These are phyloP conservation scores for Coprinopsis cinerea DNA, from an alignment of 768 basidiomycete species.

Conservation along the genomic window DNA sequence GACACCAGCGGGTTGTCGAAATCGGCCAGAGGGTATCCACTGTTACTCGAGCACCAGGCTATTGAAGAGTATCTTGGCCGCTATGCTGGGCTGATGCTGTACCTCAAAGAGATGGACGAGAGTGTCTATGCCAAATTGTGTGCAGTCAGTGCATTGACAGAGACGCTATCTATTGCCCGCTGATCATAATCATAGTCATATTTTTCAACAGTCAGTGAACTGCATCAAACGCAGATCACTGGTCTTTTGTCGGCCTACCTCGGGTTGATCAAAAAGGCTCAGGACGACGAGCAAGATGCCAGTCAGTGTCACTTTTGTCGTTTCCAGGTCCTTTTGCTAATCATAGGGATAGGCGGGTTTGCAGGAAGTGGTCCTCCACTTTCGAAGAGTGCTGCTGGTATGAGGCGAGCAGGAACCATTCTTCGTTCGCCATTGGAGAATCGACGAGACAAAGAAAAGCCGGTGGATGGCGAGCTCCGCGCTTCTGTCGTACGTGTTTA, in stretches of 20 bases:
- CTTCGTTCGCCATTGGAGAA: constrained; percentile 73
- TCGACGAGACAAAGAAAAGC: constrained; percentile 57
- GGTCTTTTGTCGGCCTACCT: constrained; percentile 57
- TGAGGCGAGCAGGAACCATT: constrained; percentile 80
- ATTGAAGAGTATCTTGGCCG: constrained; percentile 82
- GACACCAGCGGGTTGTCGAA: constrained; percentile 53
- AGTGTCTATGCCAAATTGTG: constrained; percentile 81
- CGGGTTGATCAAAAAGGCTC: constrained; percentile 53
- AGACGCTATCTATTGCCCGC: neutral
- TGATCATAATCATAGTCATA: constrained; percentile 65
- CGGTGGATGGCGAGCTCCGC: constrained; percentile 50
- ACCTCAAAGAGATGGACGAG: constrained; percentile 96
- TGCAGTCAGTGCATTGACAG: constrained; percentile 50
- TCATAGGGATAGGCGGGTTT: constrained; percentile 15
- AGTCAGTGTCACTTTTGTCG: constrained; percentile 33
- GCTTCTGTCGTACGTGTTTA: constrained; percentile 58
- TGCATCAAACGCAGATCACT: constrained; percentile 80
- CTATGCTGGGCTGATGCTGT: constrained; percentile 86
- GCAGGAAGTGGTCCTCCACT: constrained; percentile 25
- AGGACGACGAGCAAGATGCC: constrained; percentile 71
- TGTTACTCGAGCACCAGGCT: constrained; percentile 55
- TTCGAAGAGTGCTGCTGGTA: constrained; percentile 48
- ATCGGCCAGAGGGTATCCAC: constrained; percentile 37
- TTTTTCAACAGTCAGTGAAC: constrained; percentile 77
- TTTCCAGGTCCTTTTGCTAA: constrained; percentile 30